Evolutionary conservation across 306 rosid species (phyloP).

Genomic region (Ormosia semicastrata): DNA sequence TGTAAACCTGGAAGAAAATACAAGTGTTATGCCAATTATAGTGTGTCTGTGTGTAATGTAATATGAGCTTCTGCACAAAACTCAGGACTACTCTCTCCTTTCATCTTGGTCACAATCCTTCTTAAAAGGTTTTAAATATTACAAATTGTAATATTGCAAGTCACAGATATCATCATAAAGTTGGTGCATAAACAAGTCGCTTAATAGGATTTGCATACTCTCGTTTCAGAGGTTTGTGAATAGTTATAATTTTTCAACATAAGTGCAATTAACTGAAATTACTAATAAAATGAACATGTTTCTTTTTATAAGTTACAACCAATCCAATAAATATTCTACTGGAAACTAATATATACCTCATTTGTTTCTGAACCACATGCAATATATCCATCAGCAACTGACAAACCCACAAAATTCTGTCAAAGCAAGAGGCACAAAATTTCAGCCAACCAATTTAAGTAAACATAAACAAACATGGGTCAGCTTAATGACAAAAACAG

Average conservation of each 20-base stretch:
- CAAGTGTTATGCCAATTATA: not conserved
- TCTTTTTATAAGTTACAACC: not conserved
- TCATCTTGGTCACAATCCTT: slow-evolving; percentile 11
- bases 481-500: slow-evolving; percentile 22
- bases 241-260: not conserved
- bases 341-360: slow-evolving; percentile 60
- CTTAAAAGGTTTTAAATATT: not conserved
- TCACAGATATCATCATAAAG: not conserved
- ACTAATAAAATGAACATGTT: not conserved
- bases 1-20: slow-evolving; percentile 63
- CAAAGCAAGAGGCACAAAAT: slow-evolving; percentile 34
- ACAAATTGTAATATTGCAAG: not conserved
- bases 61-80: not conserved
- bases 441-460: slow-evolving; percentile 27
- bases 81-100: not conserved
- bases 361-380: slow-evolving; percentile 98
- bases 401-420: slow-evolving; percentile 95
- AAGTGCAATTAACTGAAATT: slow-evolving; percentile 16
- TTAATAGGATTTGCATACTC: not conserved
- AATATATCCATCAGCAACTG: slow-evolving; percentile 81
- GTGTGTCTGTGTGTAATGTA: not conserved
- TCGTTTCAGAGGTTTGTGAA: not conserved
- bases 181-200: not conserved
- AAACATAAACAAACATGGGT: slow-evolving; percentile 11
- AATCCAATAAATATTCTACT: not conserved